Conservation (phyloP, 495 filamentous ascomycete genomes). For the Evernia prunastri region DNA sequence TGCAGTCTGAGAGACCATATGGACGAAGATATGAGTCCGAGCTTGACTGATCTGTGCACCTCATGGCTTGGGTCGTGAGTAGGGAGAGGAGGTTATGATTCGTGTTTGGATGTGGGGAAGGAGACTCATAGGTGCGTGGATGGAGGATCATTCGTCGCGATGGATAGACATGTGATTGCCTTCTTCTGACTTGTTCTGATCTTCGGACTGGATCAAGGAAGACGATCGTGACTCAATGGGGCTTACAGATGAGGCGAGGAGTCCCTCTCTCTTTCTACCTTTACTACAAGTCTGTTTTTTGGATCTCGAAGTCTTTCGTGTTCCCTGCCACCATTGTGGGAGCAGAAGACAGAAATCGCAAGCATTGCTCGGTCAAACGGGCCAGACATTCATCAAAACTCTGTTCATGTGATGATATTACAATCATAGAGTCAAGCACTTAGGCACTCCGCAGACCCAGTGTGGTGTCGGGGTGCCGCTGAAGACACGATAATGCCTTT, state of each 20-base stretch:
- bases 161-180: conserved; percentile 99
- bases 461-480: conserved; percentile 48
- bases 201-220: conserved; percentile 10
- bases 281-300: conserved; percentile 48
- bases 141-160: conserved; percentile 75
- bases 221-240: conserved; percentile 94
- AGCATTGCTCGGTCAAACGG: conserved; percentile 58
- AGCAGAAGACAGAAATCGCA: conserved; percentile 24
- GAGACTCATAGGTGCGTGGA: conserved; percentile 34
- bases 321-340: conserved; percentile 12
- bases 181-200: conserved; percentile 29
- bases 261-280: conserved; percentile 42
- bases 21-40: conserved; percentile 88
- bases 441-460: conserved; percentile 53
- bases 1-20: conserved; percentile 43
- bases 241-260: conserved; percentile 99
- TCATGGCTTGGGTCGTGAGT: conserved; percentile 29
- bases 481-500: conserved; percentile 74
- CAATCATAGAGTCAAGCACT: conserved; percentile 99
- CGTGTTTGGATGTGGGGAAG: conserved; percentile 35
- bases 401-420: conserved; percentile 90
- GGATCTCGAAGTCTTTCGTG: conserved; percentile 4
- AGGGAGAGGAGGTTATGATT: conserved; percentile 36
- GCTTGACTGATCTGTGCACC: conserved; percentile 36
- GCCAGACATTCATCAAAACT: conserved; percentile 53